phyloP scores from a whole-genome alignment of 1,284 basidiomycete species.

The Stereum hirsutum region DNA sequence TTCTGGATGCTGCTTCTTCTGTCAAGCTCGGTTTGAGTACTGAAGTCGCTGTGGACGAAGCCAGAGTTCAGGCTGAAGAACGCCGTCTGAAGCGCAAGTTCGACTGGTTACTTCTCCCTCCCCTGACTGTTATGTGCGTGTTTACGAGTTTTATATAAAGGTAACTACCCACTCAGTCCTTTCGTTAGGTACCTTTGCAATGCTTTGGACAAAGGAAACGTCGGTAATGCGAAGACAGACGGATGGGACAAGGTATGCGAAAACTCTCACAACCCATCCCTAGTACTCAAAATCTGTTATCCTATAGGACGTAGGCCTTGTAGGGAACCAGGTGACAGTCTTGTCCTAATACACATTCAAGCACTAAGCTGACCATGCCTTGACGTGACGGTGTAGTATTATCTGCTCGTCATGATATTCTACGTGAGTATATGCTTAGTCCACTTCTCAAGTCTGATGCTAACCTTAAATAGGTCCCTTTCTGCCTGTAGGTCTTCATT shows the following conservation, averaged over 20 bases:
- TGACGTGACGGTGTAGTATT: constrained; percentile 20
- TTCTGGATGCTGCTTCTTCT: too few relatives aligned
- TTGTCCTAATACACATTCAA: background rate
- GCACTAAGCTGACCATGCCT: background rate
- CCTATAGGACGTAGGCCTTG: background rate
- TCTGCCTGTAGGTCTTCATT: background rate
- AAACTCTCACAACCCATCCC: background rate
- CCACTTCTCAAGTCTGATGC: background rate
- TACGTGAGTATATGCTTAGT: background rate
- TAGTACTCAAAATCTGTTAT: constrained; percentile 5
- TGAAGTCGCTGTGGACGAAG: constrained; percentile 14
- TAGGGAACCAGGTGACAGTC: background rate
- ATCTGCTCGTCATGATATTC: constrained; percentile 28
- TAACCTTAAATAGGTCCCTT: constrained; percentile 1
- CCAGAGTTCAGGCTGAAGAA: constrained; percentile 28
- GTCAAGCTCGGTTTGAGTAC: too few relatives aligned
- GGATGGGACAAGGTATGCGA: constrained; percentile 31
- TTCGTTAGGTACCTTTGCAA: constrained; percentile 42
- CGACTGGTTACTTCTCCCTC: constrained; percentile 4
- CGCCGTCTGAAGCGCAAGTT: constrained; percentile 7
- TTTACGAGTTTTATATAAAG: background rate
- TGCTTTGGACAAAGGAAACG: constrained; percentile 45
- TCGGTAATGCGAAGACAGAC: constrained; percentile 45
- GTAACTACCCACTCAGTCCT: background rate
- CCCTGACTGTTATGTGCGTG: constrained; percentile 2